Conservation (phyloP, 345 rosid species). For the Crucihimalaya himalaica region DNA sequence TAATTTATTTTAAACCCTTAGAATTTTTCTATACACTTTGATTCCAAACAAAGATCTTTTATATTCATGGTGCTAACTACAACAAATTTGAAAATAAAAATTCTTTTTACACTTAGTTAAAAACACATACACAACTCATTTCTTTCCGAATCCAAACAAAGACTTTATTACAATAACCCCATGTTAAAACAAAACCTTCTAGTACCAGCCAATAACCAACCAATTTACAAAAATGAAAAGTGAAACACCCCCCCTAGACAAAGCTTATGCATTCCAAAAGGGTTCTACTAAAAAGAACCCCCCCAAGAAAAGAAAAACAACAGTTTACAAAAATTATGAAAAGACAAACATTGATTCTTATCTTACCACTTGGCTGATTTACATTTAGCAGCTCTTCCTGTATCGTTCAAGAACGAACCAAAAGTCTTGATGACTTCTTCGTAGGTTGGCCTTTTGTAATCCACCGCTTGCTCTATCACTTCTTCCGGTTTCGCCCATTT, state of each 20-base stretch:
- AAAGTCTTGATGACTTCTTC: conserved; percentile 88
- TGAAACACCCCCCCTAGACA: conserved; percentile 3
- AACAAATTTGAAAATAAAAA: background rate
- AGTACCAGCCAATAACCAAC: conserved; percentile 42
- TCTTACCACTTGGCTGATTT: conserved; percentile 89
- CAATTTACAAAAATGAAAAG: conserved; percentile 36
- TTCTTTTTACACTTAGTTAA: conserved; percentile 18
- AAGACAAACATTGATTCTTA: conserved; percentile 17
- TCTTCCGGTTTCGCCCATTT: conserved; percentile 88
- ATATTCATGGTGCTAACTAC: background rate
- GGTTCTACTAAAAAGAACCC: conserved; percentile 19
- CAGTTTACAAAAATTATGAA: conserved; percentile 11
- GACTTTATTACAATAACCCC: conserved; percentile 31
- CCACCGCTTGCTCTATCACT: conserved; percentile 94
- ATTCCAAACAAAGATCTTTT: background rate
- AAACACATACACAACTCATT: conserved; percentile 15
- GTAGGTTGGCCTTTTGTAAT: conserved; percentile 94
- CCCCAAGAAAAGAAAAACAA: background rate
- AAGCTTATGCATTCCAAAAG: conserved; percentile 30
- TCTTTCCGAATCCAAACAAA: conserved; percentile 15
- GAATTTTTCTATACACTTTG: background rate
- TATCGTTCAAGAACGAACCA: conserved; percentile 58
- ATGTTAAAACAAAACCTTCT: conserved; percentile 30
- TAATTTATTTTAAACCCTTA: background rate
- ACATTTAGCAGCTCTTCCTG: conserved; percentile 73